phyloP scores from a whole-genome alignment of 192 early-diverging fungal genomes.

The Coemansia sp. region DNA sequence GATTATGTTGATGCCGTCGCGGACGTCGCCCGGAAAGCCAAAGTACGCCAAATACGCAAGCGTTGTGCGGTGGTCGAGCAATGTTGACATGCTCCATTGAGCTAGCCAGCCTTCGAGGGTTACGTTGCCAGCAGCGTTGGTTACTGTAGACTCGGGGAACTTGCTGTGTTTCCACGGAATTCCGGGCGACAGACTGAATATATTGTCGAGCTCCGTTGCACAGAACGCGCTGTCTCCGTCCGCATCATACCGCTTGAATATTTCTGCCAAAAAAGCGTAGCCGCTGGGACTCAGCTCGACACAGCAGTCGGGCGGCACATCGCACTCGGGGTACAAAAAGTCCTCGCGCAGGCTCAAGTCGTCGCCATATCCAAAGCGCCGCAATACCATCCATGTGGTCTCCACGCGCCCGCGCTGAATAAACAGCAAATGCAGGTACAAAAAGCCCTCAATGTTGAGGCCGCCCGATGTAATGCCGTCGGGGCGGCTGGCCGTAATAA shows the following conservation, averaged over 20 bases:
- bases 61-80: conserved; percentile 85
- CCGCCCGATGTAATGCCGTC: conserved; percentile 83
- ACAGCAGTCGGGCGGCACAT: conserved; percentile 85
- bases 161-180: conserved; percentile 89
- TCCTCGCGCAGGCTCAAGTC: conserved; percentile 90
- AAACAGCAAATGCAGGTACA: conserved; percentile 93
- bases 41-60: conserved; percentile 95
- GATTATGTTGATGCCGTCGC: conserved; percentile 77
- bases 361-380: conserved; percentile 96
- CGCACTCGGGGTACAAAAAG: conserved; percentile 81
- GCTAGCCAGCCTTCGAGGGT: conserved; percentile 96
- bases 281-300: conserved; percentile 92
- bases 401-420: conserved; percentile 96
- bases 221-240: conserved; percentile 97
- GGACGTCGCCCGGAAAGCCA: conserved; percentile 88
- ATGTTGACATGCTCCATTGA: conserved; percentile 99
- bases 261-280: conserved; percentile 92
- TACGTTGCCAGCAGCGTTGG: conserved; percentile 82
- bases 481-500: conserved; percentile 84
- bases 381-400: conserved; percentile 97
- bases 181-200: conserved; percentile 87
- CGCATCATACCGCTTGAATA: conserved; percentile 92
- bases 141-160: conserved; percentile 88
- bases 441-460: conserved; percentile 89
- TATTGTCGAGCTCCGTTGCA: conserved; percentile 71